Evolutionary conservation across 192 early-diverging fungal genomes (phyloP), one percentile per base, ranked within the genome.

Genomic region (Paraglomus occultum): DNA sequence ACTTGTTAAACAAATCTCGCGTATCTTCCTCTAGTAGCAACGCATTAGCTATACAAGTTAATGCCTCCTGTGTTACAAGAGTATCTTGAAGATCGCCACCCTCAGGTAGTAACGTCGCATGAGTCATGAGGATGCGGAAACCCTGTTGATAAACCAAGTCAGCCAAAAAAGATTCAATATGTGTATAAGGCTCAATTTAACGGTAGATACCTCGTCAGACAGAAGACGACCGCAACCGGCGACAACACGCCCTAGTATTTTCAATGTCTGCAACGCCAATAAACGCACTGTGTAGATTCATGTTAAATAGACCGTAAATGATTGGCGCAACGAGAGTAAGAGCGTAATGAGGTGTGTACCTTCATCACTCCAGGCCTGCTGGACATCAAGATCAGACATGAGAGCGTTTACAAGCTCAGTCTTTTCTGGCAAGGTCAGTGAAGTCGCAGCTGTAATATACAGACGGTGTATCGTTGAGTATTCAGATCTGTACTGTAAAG

Each of bases 41-140:
- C n/a, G 79, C 76, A 64, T 92, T 92, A 1, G 83, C 80, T 38
- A 92, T 71, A 51, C 87, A 88, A 42, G 90, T 92, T n/a, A 91
- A 67, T 4, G 88, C 82, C 67, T 83, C 84, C 47, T 74, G 63
- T 10, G 76, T 72, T 5, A 72, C 67, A 1, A 58, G 52, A 20
- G 47, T 80, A 62, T 85, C 84, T 44, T 63, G 54, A 48, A 55
- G 50, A 11, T 62, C 44, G 18, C 74, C 73, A 14, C 60, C 71
- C 6, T 63, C 39, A n/a, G 67, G 63, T 50, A 58, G 40, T 7
- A 78, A 55, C 45, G 68, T 62, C n/a, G 79, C 72, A 45, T 78
- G 76, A 51, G 63, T 68, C 54, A 78, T 67, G 15, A 77, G 50
- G 0, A 70, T 76, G 9, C 48, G 52, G 55, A 80, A 73, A 1